Evolutionary conservation across 78 protist genomes (phyloP), one percentile per base, ranked within the genome.

Genomic region (Isochrysis galbana): DNA sequence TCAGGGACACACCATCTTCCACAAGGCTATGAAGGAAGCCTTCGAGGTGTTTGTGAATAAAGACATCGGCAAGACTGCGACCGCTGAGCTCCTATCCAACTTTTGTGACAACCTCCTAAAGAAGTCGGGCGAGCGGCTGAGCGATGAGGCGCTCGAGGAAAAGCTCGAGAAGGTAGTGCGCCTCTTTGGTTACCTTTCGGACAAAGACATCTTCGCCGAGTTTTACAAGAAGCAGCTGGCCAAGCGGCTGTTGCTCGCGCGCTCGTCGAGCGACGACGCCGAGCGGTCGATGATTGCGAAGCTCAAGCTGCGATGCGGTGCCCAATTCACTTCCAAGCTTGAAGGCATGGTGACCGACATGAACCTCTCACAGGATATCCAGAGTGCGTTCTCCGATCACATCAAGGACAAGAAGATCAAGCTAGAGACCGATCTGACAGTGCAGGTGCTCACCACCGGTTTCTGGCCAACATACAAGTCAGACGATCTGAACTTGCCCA

Each of bases 341-440:
- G 95, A 94, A 69, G 95, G 88, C 32, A 93, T 93, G 94, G 51
- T 93, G 45, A 90, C 92, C n/a, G 94, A 93, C 78, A 93, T 93
- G 94, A 87, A 93, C 70, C 86, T 93, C 21, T 87, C 92, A 48
- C 0, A n/a, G 10, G 94, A 92, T 34, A 36, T 17, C 21, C 41
- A 34, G 61, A 3, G 32, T 32, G 90, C 87, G 22, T 93, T 93
- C 90, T 7, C 1, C 38, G 42, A 41, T 25, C 72, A 41, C 48
- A 0, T 93, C 39, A 3, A 34, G 29, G 87, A 44, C 23, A 46
- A 23, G 39, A 80, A 90, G 26, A 17, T 67, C 74, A 29, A 54
- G 70, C 87, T 82, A 26, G 90, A 89, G 32, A 55, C 90, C 32
- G 94, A 93, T 41, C 70, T 90, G n/a, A 29, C 86, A 4, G 90